Evolutionary conservation across 2,329 filamentous ascomycete genomes (phyloP), one percentile per base, ranked within the genome.

Genomic region (Sporothrix variecibatus): DNA sequence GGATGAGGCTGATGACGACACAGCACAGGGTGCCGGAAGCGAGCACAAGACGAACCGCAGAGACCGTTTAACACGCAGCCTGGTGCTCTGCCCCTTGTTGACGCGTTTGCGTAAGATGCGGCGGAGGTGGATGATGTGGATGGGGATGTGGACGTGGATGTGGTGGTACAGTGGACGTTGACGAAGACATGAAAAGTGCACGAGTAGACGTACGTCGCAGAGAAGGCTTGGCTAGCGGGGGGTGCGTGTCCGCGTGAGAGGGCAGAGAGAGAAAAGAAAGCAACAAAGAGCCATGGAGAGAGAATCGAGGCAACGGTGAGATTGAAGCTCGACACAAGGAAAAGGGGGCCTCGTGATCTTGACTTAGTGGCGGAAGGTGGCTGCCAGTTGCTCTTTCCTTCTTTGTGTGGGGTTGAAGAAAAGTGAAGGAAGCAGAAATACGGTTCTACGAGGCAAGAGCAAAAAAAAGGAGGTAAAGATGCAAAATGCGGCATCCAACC

Each of bases 311-410:
- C 15, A 67, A 28, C 26, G n/a, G 38, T 67, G n/a, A 46, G 62
- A 20, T 53, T 69, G 28, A 69, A 38, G 26, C 46, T 34, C 34
- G 20, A 43, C 17, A 23, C 12, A n/a, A 56, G 12, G 20, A 31
- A 53, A 68, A 51, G 34, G 67, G 62, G 60, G 60, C 65, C 65
- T 69, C 31, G 65, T 53, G 65, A 69, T 69, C 65, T 34, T n/a
- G 28, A 51, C 17, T 15, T 34, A 34, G 65, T 51, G 64, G 40
- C 64, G 64, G 40, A 51, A 69, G 43, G 65, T 69, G 65, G 17
- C 12, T 43, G 62, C 15, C 46, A 26, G 11, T 49, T 40, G 53
- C 69, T 49, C 26, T 62, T 62, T 58, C 51, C 34, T 58, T 65
- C 60, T 34, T 69, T 69, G 40, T 46, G 62, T 69, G 43, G 67